Evolutionary conservation across 371 early-diverging fungal genomes (phyloP).

Genomic region (Mortierella sp.): DNA sequence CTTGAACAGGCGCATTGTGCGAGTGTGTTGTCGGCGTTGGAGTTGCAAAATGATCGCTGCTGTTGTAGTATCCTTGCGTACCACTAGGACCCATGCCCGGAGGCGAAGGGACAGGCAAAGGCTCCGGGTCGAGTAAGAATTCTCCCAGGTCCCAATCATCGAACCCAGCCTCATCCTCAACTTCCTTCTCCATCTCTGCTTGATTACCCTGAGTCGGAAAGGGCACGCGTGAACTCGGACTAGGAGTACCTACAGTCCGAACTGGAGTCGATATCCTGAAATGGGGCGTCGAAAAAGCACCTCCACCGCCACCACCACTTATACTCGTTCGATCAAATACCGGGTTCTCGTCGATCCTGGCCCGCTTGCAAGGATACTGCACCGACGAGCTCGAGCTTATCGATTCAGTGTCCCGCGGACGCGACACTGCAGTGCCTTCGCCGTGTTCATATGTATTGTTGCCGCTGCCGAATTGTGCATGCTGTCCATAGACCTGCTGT

Average conservation of each 20-base stretch:
- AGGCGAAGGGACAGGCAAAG: neutral
- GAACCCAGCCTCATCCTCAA: neutral
- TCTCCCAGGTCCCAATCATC: neutral
- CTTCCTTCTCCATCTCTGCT: neutral
- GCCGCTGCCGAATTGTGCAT: neutral
- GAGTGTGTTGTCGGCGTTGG: neutral
- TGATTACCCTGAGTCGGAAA: neutral
- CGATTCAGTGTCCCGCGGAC: neutral
- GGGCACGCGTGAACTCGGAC: neutral
- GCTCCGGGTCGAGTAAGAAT: neutral
- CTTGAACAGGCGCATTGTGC: neutral
- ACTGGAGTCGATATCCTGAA: slow-evolving; percentile 16
- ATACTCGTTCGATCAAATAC: neutral
- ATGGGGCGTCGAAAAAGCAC: slow-evolving; percentile 21
- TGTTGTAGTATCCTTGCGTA: neutral
- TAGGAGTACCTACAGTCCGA: neutral
- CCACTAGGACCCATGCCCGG: neutral
- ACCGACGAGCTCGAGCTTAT: neutral
- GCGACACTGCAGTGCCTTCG: neutral
- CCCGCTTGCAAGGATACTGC: neutral
- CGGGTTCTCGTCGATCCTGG: neutral
- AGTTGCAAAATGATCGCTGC: neutral
- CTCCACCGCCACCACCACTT: neutral
- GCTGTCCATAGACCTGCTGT: neutral
- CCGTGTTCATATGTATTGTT: neutral